These are phyloP conservation scores for Diaporthe destruens DNA, from an alignment of 2,329 filamentous ascomycete genomes.

Conservation along the genomic window DNA sequence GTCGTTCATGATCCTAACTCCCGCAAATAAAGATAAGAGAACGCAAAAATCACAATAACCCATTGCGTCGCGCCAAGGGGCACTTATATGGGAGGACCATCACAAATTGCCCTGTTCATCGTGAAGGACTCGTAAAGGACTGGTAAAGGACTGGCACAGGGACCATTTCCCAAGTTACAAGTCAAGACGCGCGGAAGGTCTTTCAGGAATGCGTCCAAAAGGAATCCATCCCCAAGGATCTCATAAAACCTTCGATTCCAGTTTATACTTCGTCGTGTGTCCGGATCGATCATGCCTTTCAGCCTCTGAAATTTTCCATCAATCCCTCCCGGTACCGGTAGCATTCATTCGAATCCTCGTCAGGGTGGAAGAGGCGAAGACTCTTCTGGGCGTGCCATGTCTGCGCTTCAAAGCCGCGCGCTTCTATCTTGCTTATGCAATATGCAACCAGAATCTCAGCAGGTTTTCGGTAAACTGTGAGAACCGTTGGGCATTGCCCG, in stretches of 20 bases:
- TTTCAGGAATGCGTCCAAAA: not conserved
- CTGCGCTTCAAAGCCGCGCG: not conserved
- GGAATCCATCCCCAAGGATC: not conserved
- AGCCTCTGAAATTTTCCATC: not conserved
- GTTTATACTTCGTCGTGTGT: not conserved
- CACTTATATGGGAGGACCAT: not conserved
- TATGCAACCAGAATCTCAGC: too few relatives aligned
- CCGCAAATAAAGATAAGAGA: not conserved
- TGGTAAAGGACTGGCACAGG: not conserved
- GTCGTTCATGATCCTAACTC: constrained; percentile 1
- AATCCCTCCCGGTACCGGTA: not conserved
- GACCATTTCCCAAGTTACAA: not conserved
- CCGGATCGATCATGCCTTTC: not conserved
- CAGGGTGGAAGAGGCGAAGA: not conserved
- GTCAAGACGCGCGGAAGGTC: not conserved
- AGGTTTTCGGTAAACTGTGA: not conserved
- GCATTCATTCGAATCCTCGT: not conserved
- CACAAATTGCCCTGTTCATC: not conserved
- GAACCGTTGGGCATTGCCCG: not conserved
- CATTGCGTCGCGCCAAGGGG: not conserved
- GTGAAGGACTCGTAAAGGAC: not conserved
- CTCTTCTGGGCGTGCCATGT: not conserved
- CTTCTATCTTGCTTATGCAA: not conserved
- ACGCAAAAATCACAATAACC: not conserved
- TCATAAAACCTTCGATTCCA: not conserved